A percentile compares a stretch with the other conserved stretches of the same genome.
Evolutionary conservation across 306 rosid species (phyloP).

Genomic region (Comarum palustre): DNA sequence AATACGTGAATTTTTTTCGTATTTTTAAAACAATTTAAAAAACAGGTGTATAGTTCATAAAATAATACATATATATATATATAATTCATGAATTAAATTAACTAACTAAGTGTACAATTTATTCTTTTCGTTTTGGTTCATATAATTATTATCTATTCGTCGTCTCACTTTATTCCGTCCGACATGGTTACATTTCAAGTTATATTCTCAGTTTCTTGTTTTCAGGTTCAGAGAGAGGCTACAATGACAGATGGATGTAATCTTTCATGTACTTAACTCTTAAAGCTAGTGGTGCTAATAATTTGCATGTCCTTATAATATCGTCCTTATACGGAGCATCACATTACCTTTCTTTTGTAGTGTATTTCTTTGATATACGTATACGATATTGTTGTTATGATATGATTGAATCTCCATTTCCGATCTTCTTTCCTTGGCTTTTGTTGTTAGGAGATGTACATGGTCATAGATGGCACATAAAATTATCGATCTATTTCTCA

Average conservation of each 20-base stretch:
- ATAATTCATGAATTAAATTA: too few relatives aligned
- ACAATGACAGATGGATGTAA: neutral
- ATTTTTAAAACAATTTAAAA: too few relatives aligned
- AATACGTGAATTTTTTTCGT: too few relatives aligned
- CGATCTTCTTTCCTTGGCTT: neutral
- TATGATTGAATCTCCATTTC: neutral
- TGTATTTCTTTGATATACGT: neutral
- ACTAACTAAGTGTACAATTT: too few relatives aligned
- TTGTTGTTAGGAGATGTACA: neutral
- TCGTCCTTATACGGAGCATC: neutral
- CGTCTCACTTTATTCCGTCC: too few relatives aligned
- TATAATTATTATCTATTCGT: too few relatives aligned
- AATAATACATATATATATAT: too few relatives aligned
- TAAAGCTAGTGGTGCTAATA: neutral
- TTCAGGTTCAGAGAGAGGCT: neutral
- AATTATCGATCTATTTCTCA: too few relatives aligned
- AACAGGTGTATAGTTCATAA: too few relatives aligned
- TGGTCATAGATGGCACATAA: too few relatives aligned
- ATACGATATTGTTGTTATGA: too few relatives aligned
- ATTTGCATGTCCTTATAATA: neutral
- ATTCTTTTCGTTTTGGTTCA: too few relatives aligned
- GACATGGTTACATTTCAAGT: neutral
- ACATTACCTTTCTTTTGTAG: neutral
- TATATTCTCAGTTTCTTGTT: neutral
- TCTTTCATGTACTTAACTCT: neutral